phyloP scores from a whole-genome alignment of 108 stramenopile species.

The Chaetoceros muelleri region DNA sequence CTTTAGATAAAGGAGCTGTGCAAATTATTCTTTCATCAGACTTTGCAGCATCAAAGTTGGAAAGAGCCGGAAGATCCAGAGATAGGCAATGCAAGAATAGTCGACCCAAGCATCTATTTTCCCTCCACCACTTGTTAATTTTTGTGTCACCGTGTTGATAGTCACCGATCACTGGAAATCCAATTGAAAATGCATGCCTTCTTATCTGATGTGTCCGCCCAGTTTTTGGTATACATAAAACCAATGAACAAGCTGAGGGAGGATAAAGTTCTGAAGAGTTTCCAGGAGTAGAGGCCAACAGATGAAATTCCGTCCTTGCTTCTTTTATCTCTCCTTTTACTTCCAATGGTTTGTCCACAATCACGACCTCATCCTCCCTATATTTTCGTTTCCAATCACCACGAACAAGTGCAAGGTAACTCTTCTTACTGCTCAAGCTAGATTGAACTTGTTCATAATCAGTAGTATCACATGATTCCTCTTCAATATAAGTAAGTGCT shows the following conservation, averaged over 20 bases:
- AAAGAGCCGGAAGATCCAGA: constrained; percentile 22
- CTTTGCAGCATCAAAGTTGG: not conserved
- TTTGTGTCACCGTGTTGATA: constrained; percentile 53
- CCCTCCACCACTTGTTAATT: constrained; percentile 61
- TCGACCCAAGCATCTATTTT: constrained; percentile 33
- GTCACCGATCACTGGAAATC: constrained; percentile 58
- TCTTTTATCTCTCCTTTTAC: not conserved
- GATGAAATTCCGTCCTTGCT: too few relatives aligned
- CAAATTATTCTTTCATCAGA: constrained; percentile 13
- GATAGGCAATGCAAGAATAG: constrained; percentile 55
- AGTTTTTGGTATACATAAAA: constrained; percentile 35
- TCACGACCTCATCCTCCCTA: constrained; percentile 27
- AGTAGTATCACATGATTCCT: constrained; percentile 7
- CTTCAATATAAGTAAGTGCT: constrained; percentile 31
- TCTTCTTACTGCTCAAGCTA: too few relatives aligned
- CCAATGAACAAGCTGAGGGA: constrained; percentile 24
- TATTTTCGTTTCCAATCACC: constrained; percentile 21
- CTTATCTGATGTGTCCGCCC: constrained; percentile 65
- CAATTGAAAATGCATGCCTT: constrained; percentile 33
- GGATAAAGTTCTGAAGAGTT: constrained; percentile 12
- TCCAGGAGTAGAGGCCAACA: constrained; percentile 6
- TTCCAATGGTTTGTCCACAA: constrained; percentile 5
- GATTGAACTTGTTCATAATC: too few relatives aligned
- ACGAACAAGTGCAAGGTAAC: constrained; percentile 18
- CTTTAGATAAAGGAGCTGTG: constrained; percentile 33